Base-by-base conservation (phyloP, 1,284 basidiomycete genomes). In the Pyrrhoderma noxium region DNA sequence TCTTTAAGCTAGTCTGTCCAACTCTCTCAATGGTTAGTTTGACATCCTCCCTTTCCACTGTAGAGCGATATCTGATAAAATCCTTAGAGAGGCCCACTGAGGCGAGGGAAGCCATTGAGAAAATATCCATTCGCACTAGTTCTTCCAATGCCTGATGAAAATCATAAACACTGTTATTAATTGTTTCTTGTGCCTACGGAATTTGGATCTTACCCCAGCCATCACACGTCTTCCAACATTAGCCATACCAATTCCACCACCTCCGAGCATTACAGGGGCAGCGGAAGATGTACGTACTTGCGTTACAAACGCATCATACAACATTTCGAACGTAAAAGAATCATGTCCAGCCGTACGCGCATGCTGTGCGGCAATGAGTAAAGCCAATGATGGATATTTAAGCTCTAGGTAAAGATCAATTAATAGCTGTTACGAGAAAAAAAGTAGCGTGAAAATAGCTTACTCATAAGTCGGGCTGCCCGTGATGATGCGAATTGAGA, bases 261-360 rank as follows among this genome's bases (percentile, higher is more conserved):
- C 84, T 49, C 79, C 78, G 25, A 87, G 62, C 51, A 82, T 79
- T n/a, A 89, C 77, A 1, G 86, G 86, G 0, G 85, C 85, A 13
- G 81, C 77, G 14, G 72, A 71, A 3, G 84, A 84, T 16, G 77
- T 72, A 21, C 81, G 79, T 16, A 85, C 72, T 64, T 88, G 85
- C 52, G 76, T 75, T 27, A 75, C 73, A 63, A 88, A 85, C 16
- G 71, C 68, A 44, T 86, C 81, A 56, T 81, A 70, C 2, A 91
- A 71, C 82, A 89, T 85, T 62, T 89, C 87, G 61, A 90, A 91
- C 2, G 82, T 90, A 62, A 89, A 76, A 4, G 63, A 62, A 21
- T 80, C 73, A 55, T 89, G 85, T 0, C 88, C 88, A 9, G 74
- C 73, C 1, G 77, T 79, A 36, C 77, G 69, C 7, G 73, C 70